Evolutionary conservation across 2,329 filamentous ascomycete genomes (phyloP), one percentile per base, ranked within the genome.

Genomic region (Diplodia mutila): DNA sequence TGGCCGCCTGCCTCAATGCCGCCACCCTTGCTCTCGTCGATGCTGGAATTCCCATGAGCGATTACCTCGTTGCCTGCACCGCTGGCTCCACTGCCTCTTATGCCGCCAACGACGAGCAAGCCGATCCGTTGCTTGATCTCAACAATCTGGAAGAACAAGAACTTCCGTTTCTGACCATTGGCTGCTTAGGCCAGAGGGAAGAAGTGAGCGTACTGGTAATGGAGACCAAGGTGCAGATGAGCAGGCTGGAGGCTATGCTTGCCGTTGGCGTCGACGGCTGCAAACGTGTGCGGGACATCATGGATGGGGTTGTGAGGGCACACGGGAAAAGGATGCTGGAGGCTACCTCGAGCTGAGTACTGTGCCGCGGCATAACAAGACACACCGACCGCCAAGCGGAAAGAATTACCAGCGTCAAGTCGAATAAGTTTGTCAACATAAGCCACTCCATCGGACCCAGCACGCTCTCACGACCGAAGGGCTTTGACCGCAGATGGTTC

Each of bases 1-100:
- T 99, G 23, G 93, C 94, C 0, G 91, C 93, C 0, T 92, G 94
- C 54, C 84, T 98, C 72, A 99, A 99, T 75, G 95, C 95, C 4
- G 88, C 91, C 0, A 97, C 94, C 0, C 87, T 99, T 14, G 95
- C 95, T 0, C 87, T 98, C 25, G 90, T 98, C 70, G 95, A 99
- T 77, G 95, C 95, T 0, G 95, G 95, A 64, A 90, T 99, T 23
- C 95, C 95, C 27, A 97, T 98, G 94, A 89, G 89, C 2, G 93
- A 97, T 76, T 96, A 97, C 76, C 87, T 98, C 2, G 89, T 90
- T 25, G 93, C 94, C 6, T 96, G 92, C 80, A 97, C 94, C 0
- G 91, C 93, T 0, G 95, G 94, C 4, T 91, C 90, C 16, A 92
- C 91, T 0, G 89, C 89, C 0, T 67, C 66, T n/a, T 87, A 90